These are phyloP conservation scores for Neoboletus brunneissimus DNA, from an alignment of 768 basidiomycete species.

Conservation along the genomic window DNA sequence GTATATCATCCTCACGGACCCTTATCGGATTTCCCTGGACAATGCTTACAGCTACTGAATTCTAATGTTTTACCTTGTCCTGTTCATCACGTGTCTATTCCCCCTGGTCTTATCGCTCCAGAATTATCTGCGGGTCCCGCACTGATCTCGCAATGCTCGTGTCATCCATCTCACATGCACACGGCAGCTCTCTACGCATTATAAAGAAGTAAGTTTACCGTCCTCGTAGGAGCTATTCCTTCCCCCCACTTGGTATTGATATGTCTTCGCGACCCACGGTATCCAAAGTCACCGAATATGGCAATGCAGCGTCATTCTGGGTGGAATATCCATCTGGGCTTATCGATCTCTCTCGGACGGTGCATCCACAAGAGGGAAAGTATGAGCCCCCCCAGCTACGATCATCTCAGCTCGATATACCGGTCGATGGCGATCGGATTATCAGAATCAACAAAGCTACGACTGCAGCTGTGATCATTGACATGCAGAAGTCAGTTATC, in stretches of 20 bases:
- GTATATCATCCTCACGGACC: conserved; percentile 21
- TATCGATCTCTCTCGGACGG: conserved; percentile 55
- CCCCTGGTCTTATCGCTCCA: conserved; percentile 12
- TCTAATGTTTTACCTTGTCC: background rate
- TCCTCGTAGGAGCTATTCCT: background rate
- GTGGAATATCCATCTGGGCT: conserved; percentile 66
- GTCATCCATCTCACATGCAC: background rate
- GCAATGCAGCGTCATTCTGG: conserved; percentile 57
- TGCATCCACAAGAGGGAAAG: conserved; percentile 33
- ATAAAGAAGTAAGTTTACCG: conserved; percentile 8
- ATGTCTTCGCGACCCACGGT: conserved; percentile 50
- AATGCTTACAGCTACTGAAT: conserved; percentile 5
- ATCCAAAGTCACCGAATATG: conserved; percentile 47
- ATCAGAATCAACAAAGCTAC: conserved; percentile 49
- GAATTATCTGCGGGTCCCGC: conserved; percentile 2
- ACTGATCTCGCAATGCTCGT: background rate
- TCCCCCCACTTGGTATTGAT: conserved; percentile 6
- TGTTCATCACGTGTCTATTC: conserved; percentile 8
- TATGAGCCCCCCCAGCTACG: conserved; percentile 32
- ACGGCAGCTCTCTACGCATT: background rate
- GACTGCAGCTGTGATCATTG: conserved; percentile 60
- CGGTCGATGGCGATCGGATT: conserved; percentile 49
- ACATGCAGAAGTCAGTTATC: conserved; percentile 68
- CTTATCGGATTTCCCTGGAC: conserved; percentile 14
- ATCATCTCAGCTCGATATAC: conserved; percentile 49